phyloP scores from a whole-genome alignment of 495 filamentous ascomycete genomes.

The Pyrenula aspistea region DNA sequence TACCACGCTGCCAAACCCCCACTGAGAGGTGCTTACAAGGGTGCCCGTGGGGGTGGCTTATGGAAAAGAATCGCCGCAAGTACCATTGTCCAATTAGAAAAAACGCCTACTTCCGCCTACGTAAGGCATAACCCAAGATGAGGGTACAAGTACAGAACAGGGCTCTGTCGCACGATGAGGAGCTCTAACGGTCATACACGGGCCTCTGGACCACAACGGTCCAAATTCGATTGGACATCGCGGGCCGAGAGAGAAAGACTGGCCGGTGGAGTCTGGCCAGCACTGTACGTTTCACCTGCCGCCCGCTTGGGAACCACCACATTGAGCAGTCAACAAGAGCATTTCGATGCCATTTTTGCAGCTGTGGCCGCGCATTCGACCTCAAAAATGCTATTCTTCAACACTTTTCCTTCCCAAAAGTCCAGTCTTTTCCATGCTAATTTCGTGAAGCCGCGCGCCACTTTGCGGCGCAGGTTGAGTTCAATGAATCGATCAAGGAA shows the following conservation, averaged over 20 bases:
- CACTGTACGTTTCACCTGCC: neutral
- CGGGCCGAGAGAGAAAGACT: neutral
- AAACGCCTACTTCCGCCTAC: no score
- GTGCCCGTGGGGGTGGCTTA: no score
- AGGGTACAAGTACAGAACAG: neutral
- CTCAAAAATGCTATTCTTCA: neutral
- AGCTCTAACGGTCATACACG: neutral
- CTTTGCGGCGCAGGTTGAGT: neutral
- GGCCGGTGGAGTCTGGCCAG: neutral
- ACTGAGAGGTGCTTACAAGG: no score
- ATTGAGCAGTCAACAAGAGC: neutral
- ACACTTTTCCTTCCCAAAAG: neutral
- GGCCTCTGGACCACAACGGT: neutral
- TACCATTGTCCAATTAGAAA: no score
- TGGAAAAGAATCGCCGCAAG: no score
- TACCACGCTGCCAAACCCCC: no score
- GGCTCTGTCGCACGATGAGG: neutral
- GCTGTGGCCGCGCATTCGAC: neutral
- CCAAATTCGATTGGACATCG: neutral
- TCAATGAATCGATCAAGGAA: neutral
- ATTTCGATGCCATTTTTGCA: neutral
- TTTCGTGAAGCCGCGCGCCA: neutral
- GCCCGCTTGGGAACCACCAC: neutral
- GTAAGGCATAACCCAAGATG: neutral
- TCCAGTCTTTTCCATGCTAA: neutral